A percentile compares a stretch with the other conserved stretches of the same genome.
These are phyloP conservation scores for Meyerozyma athensensis DNA, from an alignment of 1,139 yeast genomes.

Conservation along the genomic window DNA sequence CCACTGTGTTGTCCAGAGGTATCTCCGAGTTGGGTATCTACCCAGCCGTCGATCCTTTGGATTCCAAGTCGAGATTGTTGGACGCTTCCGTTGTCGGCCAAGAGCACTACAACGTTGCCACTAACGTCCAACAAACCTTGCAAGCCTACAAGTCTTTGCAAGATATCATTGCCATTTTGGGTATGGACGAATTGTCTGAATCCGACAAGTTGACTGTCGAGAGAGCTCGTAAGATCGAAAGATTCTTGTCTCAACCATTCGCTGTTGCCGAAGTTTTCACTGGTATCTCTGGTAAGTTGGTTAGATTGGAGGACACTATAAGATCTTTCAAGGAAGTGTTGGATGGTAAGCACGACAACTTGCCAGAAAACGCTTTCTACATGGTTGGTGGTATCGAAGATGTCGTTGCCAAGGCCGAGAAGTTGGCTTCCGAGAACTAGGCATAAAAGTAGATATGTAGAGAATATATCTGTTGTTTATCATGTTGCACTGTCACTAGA, in stretches of 20 bases:
- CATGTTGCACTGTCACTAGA: too few relatives aligned
- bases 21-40: conserved; percentile 99
- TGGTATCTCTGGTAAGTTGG: conserved; percentile 98
- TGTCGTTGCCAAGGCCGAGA: conserved; percentile 97
- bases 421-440: conserved; percentile 90
- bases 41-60: conserved; percentile 99
- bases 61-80: conserved; percentile 97
- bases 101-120: conserved; percentile 96
- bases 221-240: conserved; percentile 99
- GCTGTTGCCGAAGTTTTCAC: conserved; percentile 99
- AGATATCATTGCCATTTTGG: conserved; percentile 99
- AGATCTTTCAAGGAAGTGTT: conserved; percentile 94
- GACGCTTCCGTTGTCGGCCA: conserved; percentile 97
- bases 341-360: conserved; percentile 97
- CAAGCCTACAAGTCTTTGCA: conserved; percentile 99
- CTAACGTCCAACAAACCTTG: conserved; percentile 93
- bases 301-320: conserved; percentile 92
- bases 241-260: conserved; percentile 99
- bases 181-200: conserved; percentile 99
- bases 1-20: conserved; percentile 99
- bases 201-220: conserved; percentile 98
- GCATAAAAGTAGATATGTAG: conserved; percentile 28
- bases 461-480: neutral
- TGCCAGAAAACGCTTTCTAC: conserved; percentile 99
- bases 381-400: conserved; percentile 99